Base-by-base conservation (phyloP, 2,329 filamentous ascomycete genomes). In the Xylariaceae sp. region DNA sequence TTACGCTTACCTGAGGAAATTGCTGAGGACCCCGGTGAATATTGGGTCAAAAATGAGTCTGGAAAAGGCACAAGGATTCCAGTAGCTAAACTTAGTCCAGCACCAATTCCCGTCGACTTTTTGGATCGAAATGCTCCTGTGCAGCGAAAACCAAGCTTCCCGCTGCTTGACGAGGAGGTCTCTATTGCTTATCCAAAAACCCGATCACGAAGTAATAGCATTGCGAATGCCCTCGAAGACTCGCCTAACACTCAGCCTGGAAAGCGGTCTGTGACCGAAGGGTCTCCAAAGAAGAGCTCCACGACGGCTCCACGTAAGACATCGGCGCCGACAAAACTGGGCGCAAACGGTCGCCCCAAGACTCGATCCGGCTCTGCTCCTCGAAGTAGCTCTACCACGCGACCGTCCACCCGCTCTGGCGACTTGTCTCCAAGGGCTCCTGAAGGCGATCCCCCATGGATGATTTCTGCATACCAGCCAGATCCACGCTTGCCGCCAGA, bases 371-470 rank as follows among this genome's bases (percentile, higher is more conserved):
- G 82, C 11, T 75, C 83, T 20, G 71, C 71, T 59, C 75, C 58
- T 70, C 78, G 57, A 71, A 78, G 73, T 60, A 75, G 64, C 42
- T 81, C 77, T 44, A 71, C 70, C 54, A 85, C 81, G 27, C 80
- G 85, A 11, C 86, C 87, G 16, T 75, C 78, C 3, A 89, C 86
- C 1, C 79, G 85, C 55, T 84, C 83, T 6, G 85, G 85, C 16
- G 83, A 83, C 53, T 61, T 80, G 24, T 71, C 75, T 35, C 65
- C 73, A 69, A 71, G 91, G 67, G 83, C 86, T 35, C 92, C 92
- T 0, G 94, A 97, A 76, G 94, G 94, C 16, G 93, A 97, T 48
- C 92, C 94, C 8, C 94, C 94, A 45, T 99, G 94, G 94, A 83
- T 97, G 73, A 84, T 94, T 39, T 90, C 89, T 18, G 91, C 96